phyloP scores from a whole-genome alignment of 2,329 filamentous ascomycete genomes.

The Bipolaris zeicola region DNA sequence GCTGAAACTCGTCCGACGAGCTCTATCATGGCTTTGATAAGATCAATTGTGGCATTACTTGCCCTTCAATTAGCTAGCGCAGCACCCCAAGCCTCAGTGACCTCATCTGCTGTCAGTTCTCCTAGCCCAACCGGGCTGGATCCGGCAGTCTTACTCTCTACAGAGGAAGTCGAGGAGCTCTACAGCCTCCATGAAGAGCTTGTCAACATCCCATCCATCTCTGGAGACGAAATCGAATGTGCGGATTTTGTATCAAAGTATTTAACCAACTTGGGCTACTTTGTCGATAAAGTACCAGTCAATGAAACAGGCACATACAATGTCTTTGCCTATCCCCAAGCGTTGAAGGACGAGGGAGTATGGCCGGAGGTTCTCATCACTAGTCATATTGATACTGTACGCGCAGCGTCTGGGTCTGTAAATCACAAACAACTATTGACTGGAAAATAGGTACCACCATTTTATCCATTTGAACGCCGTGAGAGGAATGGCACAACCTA shows the following conservation, averaged over 20 bases:
- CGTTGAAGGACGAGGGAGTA: conserved; percentile 41
- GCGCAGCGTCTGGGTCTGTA: neutral
- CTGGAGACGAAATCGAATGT: conserved; percentile 67
- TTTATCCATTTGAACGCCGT: conserved; percentile 66
- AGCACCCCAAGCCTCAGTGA: conserved; percentile 13
- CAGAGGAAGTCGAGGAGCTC: conserved; percentile 29
- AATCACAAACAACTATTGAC: neutral
- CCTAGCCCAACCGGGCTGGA: conserved; percentile 2
- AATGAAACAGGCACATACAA: conserved; percentile 65
- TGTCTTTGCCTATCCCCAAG: conserved; percentile 67
- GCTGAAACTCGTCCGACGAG: neutral
- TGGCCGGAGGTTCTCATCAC: conserved; percentile 67
- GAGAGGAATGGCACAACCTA: conserved; percentile 58
- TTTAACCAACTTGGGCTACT: conserved; percentile 59
- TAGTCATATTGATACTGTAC: conserved; percentile 76
- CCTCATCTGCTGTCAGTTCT: conserved; percentile 9
- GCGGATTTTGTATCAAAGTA: conserved; percentile 71
- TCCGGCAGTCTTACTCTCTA: conserved; percentile 9
- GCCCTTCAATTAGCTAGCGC: neutral
- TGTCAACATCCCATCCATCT: conserved; percentile 36
- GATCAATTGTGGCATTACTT: neutral
- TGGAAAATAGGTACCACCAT: conserved; percentile 56
- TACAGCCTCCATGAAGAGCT: conserved; percentile 31
- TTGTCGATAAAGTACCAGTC: conserved; percentile 55
- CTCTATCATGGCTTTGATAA: conserved; percentile 2